Base-by-base conservation (phyloP, 441 rosid genomes). In the Populus hybrid region DNA sequence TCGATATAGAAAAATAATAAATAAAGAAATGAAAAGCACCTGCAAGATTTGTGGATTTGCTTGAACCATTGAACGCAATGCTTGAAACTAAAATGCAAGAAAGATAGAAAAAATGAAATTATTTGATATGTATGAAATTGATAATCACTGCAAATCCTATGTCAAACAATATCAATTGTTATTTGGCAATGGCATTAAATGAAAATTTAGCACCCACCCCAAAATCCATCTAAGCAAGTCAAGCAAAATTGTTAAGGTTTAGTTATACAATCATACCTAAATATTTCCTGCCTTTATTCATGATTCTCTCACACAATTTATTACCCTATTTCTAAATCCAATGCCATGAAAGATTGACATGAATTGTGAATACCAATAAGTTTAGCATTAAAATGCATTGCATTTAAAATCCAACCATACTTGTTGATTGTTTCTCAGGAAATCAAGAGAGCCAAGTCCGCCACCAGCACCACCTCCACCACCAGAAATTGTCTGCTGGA, bases 1-100 rank as follows among this genome's bases (percentile, higher is more conserved):
- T 11, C 9, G 10, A 24, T 8, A 34, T 26, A 28, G 20, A 9
- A 73, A 24, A 0, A 3, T 26, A 72, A 50, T 10, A 2, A 10
- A n/a, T 59, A 57, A 1, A 26, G 54, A 32, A 28, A 21, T 8
- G 59, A 20, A 72, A 70, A 70, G 77, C 6, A 94, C 99, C 98
- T 94, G 98, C 73, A 96, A 87, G 85, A 96, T 96, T 82, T 93
- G 98, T 28, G 98, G 99, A 87, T 96, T 96, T 83, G 97, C 84
- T 84, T 94, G 98, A 77, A 94, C 98, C 98, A 96, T 91, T 72
- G 95, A 82, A 2, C 98, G 94, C 89, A 96, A 80, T 70, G 93
- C 87, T 87, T 93, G 98, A 84, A 96, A 96, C 99, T 96, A 76
- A 30, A 78, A 78, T 24, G 64, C 72, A 78, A 74, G 26, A 75